Evolutionary conservation across 768 basidiomycete genomes (phyloP), one percentile per base, ranked within the genome.

Genomic region (Jaapia argillacea): DNA sequence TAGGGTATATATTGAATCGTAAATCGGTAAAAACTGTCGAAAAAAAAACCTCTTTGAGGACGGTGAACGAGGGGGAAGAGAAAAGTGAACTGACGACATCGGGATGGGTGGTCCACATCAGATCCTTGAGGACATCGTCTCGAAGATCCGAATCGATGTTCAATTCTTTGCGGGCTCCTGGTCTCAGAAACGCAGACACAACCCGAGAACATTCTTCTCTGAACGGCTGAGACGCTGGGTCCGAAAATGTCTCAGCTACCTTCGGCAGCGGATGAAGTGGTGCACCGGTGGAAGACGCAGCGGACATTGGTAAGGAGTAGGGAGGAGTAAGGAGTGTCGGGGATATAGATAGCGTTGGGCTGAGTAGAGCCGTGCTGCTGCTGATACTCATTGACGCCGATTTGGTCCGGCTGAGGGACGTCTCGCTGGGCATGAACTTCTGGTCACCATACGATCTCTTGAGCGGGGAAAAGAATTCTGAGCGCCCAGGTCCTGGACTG

Each of bases 101-200:
- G 4, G 67, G 67, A 50, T 68, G 65, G 4, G 57, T 64, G 43
- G 48, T 60, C 25, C 48, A 41, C 0, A 56, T 53, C 7, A 64
- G 49, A 36, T 58, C 52, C 14, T 50, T 47, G 27, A 67, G 53
- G 3, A 57, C 50, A 3, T 51, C 52, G 25, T 63, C 54, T 13
- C 64, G 58, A 5, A 61, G 38, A 10, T 26, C 21, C 3, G 53
- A 43, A 20, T 56, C 54, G 12, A 61, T 49, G 24, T 37, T 44
- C 40, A 55, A 50, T 48, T 51, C 47, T 50, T 51, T 46, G 33
- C 48, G 21, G 2, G 51, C 25, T 23, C 53, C 45, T 31, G 57
- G 50, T 13, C 45, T 21, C 18, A 55, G 47, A 47, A 60, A 57
- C 4, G 54, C 56, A 20, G 54, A 44, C 10, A 49, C 45, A 39